Conservation (phyloP, 352 stramenopile genomes). For the Phytophthora ohioensis region DNA sequence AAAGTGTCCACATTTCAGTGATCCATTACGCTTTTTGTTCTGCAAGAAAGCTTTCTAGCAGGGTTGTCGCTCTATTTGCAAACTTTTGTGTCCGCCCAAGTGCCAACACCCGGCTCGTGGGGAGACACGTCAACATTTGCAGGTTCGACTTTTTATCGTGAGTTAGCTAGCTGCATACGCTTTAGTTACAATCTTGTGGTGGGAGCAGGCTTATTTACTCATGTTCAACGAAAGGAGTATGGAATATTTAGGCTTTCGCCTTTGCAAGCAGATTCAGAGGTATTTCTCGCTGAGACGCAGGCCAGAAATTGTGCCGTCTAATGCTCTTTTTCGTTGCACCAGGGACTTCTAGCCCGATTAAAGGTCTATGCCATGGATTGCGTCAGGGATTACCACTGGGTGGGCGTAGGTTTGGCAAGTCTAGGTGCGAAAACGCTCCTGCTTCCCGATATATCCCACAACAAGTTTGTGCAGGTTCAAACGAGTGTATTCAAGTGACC, state of each 20-base stretch:
- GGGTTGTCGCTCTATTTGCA: constrained; percentile 48
- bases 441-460: not conserved
- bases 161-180: constrained; percentile 10
- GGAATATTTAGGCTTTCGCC: constrained; percentile 93
- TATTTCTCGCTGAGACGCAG: constrained; percentile 12
- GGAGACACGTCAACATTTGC: constrained; percentile 83
- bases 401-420: constrained; percentile 24
- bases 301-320: not conserved
- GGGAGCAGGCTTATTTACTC: constrained; percentile 45
- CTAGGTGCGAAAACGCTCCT: constrained; percentile 31
- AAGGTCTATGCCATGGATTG: constrained; percentile 41
- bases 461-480: constrained; percentile 20
- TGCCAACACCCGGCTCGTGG: constrained; percentile 81
- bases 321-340: not conserved
- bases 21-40: not conserved
- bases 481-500: too few relatives aligned
- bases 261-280: constrained; percentile 49
- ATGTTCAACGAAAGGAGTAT: constrained; percentile 92
- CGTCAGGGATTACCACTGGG: constrained; percentile 39
- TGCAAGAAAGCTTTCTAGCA: constrained; percentile 37
- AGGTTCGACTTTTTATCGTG: constrained; percentile 52
- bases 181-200: not conserved
- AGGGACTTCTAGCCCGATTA: constrained; percentile 38
- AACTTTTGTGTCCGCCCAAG: constrained; percentile 38
- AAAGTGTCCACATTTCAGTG: not conserved